A percentile compares a stretch with the other conserved stretches of the same genome.
phyloP scores from a whole-genome alignment of 257 asterid species.

The Nicotiana obtusifolia region DNA sequence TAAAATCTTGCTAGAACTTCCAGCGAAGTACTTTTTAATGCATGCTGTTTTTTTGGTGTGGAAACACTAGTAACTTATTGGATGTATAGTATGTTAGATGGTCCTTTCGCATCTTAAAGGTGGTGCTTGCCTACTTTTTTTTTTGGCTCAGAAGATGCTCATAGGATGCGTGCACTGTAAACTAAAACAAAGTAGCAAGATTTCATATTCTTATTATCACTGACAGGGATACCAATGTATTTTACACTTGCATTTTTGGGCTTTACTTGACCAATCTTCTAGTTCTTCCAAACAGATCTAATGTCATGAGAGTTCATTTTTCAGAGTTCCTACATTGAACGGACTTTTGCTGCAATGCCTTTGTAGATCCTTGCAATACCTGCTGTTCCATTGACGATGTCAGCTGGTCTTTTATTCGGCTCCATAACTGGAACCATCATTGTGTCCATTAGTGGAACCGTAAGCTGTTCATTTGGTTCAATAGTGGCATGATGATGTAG shows the following conservation, averaged over 20 bases:
- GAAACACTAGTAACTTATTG: no score
- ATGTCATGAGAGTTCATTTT: not conserved
- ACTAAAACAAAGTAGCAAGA: not conserved
- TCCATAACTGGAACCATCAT: slow-evolving; percentile 74
- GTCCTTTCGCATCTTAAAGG: not conserved
- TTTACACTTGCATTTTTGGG: not conserved
- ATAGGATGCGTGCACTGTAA: not conserved
- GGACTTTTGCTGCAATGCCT: slow-evolving; percentile 4
- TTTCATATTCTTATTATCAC: not conserved
- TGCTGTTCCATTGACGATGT: slow-evolving; percentile 92
- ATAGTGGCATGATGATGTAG: not conserved
- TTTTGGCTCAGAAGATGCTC: not conserved
- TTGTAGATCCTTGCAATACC: slow-evolving; percentile 90
- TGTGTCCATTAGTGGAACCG: slow-evolving; percentile 94
- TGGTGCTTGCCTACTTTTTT: not conserved
- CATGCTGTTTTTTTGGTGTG: not conserved
- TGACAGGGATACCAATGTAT: not conserved
- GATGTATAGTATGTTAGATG: not conserved
- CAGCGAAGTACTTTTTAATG: not conserved
- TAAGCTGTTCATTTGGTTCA: slow-evolving; percentile 23
- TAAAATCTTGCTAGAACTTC: not conserved
- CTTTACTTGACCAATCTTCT: not conserved
- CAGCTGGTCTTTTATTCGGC: slow-evolving; percentile 96
- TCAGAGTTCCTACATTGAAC: not conserved
- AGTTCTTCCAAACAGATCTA: not conserved